These are phyloP conservation scores for Cercospora zeina DNA, from an alignment of 2,329 filamentous ascomycete genomes.

Conservation along the genomic window DNA sequence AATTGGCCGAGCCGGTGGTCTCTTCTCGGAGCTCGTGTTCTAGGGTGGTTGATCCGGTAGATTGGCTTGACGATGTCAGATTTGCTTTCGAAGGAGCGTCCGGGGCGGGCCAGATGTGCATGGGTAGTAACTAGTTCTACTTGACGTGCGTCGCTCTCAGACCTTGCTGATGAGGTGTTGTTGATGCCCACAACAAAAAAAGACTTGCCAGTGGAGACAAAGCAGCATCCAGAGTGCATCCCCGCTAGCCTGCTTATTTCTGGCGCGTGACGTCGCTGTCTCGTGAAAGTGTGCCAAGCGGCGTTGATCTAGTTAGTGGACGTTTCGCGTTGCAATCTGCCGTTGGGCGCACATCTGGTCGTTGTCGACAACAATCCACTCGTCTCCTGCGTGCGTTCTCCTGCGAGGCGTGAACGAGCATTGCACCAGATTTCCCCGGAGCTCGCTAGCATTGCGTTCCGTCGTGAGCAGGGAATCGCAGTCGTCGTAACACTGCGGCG, in stretches of 20 bases:
- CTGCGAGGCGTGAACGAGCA: background rate
- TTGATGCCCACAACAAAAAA: background rate
- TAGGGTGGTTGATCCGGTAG: background rate
- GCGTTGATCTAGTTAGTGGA: background rate
- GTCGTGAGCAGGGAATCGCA: background rate
- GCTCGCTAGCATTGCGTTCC: background rate
- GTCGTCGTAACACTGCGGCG: background rate
- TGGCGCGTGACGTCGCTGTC: slow-evolving; percentile 6
- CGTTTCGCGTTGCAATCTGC: slow-evolving; percentile 4
- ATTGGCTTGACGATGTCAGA: background rate
- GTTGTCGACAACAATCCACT: slow-evolving; percentile 1
- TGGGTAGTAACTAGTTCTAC: background rate
- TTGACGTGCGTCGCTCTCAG: background rate
- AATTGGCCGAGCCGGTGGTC: background rate
- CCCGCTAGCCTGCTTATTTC: slow-evolving; percentile 1
- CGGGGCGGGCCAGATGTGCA: background rate
- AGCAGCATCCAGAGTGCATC: background rate
- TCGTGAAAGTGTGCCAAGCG: slow-evolving; percentile 9
- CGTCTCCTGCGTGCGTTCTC: background rate
- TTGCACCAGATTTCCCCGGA: background rate
- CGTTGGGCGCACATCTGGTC: background rate
- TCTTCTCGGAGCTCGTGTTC: slow-evolving; percentile 1
- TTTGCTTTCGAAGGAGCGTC: background rate
- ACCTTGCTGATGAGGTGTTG: background rate
- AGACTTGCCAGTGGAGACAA: slow-evolving; percentile 1